These are phyloP conservation scores for Alternaria sp. DNA, from an alignment of 2,329 filamentous ascomycete genomes.

Conservation along the genomic window DNA sequence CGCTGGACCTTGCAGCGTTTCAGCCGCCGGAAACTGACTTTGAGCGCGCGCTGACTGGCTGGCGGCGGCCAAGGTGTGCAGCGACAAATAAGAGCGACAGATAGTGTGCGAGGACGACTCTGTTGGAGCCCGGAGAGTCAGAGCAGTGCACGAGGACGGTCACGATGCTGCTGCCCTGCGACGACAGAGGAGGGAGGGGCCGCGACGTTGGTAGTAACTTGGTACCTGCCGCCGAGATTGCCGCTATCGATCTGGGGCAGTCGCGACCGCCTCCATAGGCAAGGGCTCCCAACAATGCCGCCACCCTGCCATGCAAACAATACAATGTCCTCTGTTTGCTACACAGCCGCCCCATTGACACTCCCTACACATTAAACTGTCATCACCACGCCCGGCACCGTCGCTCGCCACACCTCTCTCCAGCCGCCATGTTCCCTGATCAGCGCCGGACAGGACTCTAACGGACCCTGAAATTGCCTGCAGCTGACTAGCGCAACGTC, in stretches of 20 bases:
- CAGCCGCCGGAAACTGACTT: constrained; percentile 35
- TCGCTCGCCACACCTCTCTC: neutral
- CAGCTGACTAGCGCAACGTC: constrained; percentile 3
- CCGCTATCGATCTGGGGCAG: constrained; percentile 22
- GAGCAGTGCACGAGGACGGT: constrained; percentile 17
- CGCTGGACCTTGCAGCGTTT: constrained; percentile 44
- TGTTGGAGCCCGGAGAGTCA: constrained; percentile 18
- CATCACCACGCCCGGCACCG: neutral
- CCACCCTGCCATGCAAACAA: neutral
- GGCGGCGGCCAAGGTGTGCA: constrained; percentile 28
- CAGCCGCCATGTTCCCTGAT: constrained; percentile 6
- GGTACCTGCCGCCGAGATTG: constrained; percentile 25
- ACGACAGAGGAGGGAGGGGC: constrained; percentile 1
- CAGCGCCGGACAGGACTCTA: neutral
- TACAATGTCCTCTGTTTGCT: neutral
- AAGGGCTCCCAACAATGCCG: neutral
- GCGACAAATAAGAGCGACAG: constrained; percentile 29
- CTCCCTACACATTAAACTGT: neutral
- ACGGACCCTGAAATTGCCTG: constrained; percentile 11
- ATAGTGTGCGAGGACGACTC: constrained; percentile 25
- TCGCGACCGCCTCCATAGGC: neutral
- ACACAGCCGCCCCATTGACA: neutral
- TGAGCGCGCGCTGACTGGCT: constrained; percentile 30
- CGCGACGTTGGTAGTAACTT: constrained; percentile 1
- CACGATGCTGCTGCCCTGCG: constrained; percentile 6